Evolutionary conservation across 2,329 filamentous ascomycete species (phyloP), one percentile per base, ranked within the genome.

Genomic region (Cladophialophora immunda): DNA sequence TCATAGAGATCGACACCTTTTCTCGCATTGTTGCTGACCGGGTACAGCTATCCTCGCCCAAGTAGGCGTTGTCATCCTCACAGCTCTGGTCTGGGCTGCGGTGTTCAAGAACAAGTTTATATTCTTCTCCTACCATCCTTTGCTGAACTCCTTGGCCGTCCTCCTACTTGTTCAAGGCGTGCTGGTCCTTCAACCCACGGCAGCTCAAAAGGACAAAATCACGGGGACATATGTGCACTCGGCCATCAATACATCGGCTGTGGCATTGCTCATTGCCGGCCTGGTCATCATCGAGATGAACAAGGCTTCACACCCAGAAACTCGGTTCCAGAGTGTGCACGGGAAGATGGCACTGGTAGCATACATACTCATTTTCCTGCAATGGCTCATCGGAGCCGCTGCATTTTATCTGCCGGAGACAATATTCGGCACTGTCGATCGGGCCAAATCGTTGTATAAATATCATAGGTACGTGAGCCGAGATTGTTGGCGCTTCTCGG

Each of bases 71-170:
- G 82, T 92, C 80, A 86, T 97, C 70, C 86, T 97, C 69, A 82
- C 89, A 57, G 87, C 87, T 38, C 87, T 94, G 64, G 84, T 97
- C 71, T 97, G 93, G 92, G 87, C 87, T 54, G 86, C 86, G 64
- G 86, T 97, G 70, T 87, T 97, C 76, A 86, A 88, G 50, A 84
- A 85, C 53, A 78, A 89, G 32, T 76, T 96, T 68, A 91, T 92
- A 45, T 88, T 97, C 73, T 97, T 98, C 85, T 93, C 92, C 19
- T 88, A 90, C 8, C 94, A 98, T 78, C 94, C 94, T 7, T 79
- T 86, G 15, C 78, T 86, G 72, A 87, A 87, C 74, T 86, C 81
- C 71, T 80, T 90, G 65, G 93, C 89, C 57, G 78, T 97, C 66
- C 84, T 97, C 69, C 84, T 92, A 65, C 84, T 95, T 73, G 86